Percentiles rank a stretch among this genome's conserved stretches.
Evolutionary conservation across 805 yeast species (phyloP).

Genomic region (Saturnispora quitensis): DNA sequence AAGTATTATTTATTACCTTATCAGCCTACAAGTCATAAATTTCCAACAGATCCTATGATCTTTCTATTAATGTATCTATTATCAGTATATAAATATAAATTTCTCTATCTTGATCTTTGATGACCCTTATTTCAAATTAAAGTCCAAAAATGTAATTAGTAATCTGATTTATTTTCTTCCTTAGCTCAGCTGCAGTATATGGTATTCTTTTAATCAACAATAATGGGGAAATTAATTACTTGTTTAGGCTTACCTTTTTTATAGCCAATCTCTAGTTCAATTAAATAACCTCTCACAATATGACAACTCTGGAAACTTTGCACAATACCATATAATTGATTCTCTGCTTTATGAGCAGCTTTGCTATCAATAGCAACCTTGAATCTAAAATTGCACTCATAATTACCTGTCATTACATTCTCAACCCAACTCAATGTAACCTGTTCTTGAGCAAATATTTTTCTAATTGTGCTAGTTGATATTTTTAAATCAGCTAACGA

Average conservation of each 20-base stretch:
- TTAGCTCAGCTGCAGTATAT: not conserved
- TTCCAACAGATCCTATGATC: no score
- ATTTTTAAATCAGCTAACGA: constrained; percentile 7
- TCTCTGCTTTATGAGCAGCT: not conserved
- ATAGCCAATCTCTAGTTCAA: constrained; percentile 9
- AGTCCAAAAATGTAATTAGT: not conserved
- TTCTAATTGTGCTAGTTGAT: constrained; percentile 3
- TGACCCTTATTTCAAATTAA: no score
- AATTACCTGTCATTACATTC: constrained; percentile 3
- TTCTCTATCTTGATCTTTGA: no score
- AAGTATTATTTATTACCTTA: not conserved
- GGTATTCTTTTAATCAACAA: constrained; percentile 2
- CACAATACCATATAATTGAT: constrained; percentile 7
- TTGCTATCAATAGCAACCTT: constrained; percentile 4
- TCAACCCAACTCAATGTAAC: constrained; percentile 2
- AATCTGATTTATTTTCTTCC: not conserved
- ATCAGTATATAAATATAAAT: no score
- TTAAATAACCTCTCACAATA: constrained; percentile 11
- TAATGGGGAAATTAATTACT: constrained; percentile 8
- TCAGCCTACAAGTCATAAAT: not conserved
- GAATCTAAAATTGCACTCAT: constrained; percentile 3
- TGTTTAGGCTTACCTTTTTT: constrained; percentile 10
- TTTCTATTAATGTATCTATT: no score
- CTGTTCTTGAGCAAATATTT: constrained; percentile 8
- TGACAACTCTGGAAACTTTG: constrained; percentile 15